phyloP scores from a whole-genome alignment of 1,139 yeast species.

The Nadsonia commutata region DNA sequence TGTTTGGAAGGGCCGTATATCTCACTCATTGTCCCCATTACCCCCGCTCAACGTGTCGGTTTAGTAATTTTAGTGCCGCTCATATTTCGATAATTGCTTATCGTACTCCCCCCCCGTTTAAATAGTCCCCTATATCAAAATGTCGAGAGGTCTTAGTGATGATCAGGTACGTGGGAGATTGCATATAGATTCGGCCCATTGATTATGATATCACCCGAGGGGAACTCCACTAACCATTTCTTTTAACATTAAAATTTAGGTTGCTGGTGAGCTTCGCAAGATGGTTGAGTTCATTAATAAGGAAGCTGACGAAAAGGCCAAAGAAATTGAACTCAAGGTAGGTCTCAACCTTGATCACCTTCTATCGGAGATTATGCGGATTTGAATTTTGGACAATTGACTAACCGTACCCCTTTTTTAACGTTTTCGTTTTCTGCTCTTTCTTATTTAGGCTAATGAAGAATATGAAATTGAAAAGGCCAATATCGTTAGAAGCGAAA shows the following conservation, averaged over 20 bases:
- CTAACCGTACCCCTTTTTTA: too few relatives aligned
- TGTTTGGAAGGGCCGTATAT: too few relatives aligned
- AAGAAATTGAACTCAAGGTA: constrained; percentile 75
- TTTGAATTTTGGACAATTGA: too few relatives aligned
- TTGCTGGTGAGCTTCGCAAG: constrained; percentile 86
- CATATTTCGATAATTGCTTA: too few relatives aligned
- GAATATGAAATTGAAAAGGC: constrained; percentile 98
- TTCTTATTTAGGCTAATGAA: constrained; percentile 74
- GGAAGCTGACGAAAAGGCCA: constrained; percentile 98
- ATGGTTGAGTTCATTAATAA: constrained; percentile 98
- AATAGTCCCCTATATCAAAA: not conserved
- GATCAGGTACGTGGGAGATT: constrained; percentile 6
- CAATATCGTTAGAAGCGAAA: constrained; percentile 81
- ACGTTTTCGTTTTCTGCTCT: too few relatives aligned
- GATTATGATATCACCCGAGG: not conserved
- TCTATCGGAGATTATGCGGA: not conserved
- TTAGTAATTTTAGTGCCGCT: too few relatives aligned
- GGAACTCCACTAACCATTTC: not conserved
- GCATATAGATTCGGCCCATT: not conserved
- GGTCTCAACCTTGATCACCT: constrained; percentile 5
- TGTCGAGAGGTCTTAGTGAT: constrained; percentile 6
- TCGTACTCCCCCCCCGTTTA: too few relatives aligned
- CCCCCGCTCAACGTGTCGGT: too few relatives aligned
- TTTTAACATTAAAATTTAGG: constrained; percentile 29
- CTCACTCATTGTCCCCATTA: too few relatives aligned